Evolutionary conservation across 371 early-diverging fungal genomes (phyloP).

Genomic region (Mortierella sp.): DNA sequence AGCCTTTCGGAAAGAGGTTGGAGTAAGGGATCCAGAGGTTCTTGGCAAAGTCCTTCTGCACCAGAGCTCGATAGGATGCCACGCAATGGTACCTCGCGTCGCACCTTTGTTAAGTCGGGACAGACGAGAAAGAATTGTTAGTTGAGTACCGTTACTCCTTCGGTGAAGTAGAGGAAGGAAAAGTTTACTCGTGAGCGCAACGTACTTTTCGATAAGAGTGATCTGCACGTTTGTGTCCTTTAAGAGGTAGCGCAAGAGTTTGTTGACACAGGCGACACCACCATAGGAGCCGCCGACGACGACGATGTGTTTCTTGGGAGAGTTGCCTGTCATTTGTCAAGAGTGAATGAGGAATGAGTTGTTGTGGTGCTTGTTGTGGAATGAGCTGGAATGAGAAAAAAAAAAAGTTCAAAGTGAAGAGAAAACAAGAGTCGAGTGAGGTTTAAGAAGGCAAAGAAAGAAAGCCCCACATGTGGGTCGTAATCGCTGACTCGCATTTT

Average conservation of each 20-base stretch:
- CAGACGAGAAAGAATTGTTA: not conserved
- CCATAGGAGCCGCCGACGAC: conserved; percentile 67
- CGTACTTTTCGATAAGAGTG: conserved; percentile 67
- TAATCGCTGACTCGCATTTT: not conserved
- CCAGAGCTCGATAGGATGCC: conserved; percentile 65
- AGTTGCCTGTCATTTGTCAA: not conserved
- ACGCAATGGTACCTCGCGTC: conserved; percentile 66
- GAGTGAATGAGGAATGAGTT: not conserved
- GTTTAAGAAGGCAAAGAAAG: not conserved
- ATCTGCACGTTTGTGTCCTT: conserved; percentile 55
- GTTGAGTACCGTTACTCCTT: not conserved
- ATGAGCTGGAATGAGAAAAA: conserved; percentile 1
- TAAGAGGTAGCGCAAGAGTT: conserved; percentile 54
- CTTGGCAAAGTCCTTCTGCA: conserved; percentile 62
- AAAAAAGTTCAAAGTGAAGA: not conserved
- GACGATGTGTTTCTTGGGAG: conserved; percentile 44
- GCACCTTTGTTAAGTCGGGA: conserved; percentile 21
- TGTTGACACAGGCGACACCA: conserved; percentile 63
- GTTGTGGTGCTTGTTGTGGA: not conserved
- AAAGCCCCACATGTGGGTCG: not conserved
- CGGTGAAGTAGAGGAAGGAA: too few relatives aligned
- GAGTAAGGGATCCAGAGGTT: conserved; percentile 71
- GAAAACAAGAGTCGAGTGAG: not conserved
- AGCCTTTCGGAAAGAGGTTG: conserved; percentile 58
- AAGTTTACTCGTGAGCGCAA: too few relatives aligned